Base-by-base conservation (phyloP, 2,329 filamentous ascomycete genomes). In the Aspergillus neoniger region DNA sequence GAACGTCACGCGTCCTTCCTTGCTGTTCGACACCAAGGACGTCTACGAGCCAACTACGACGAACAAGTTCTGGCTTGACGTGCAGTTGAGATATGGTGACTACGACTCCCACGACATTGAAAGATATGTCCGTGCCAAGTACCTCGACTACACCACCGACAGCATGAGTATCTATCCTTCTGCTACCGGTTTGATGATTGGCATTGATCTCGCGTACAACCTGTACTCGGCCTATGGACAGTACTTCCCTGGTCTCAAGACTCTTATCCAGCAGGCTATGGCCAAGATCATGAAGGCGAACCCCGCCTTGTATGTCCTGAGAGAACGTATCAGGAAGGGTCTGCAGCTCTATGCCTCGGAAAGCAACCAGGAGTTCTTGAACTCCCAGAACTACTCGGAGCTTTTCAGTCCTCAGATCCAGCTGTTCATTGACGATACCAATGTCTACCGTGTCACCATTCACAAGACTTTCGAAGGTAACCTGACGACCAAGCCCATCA, bases 231-330 rank as follows among this genome's bases (percentile, higher is more conserved):
- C 95, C 0, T 99, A 96, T 70, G 95, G 95, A 55, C 94, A 97
- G 80, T 99, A 97, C 81, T 99, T 99, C 87, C 95, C 95, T 51
- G 95, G 95, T 72, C 81, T 99, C 63, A 99, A 99, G 83, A 90
- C 92, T 51, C 85, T 99, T 23, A 83, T 99, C 25, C 96, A 99
- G 77, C 94, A 98, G 76, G 95, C 96, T 5, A 99, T 99, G 96
- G 92, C 92, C 52, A 99, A 99, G 87, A 88, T 99, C 74, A 99
- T 99, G 95, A 99, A 99, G 80, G 94, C 95, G 39, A 99, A 99
- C 73, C 95, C 95, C 15, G 95, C 95, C 2, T 80, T 99, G 32
- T 99, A 98, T 75, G 95, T 99, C 55, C 81, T 99, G 61, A 91
- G 95, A 61, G 95, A 99, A 81, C 95, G 95, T 85, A 99, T 99